These are phyloP conservation scores for Colletotrichum incanum DNA, from an alignment of 2,329 filamentous ascomycete species.

Conservation along the genomic window DNA sequence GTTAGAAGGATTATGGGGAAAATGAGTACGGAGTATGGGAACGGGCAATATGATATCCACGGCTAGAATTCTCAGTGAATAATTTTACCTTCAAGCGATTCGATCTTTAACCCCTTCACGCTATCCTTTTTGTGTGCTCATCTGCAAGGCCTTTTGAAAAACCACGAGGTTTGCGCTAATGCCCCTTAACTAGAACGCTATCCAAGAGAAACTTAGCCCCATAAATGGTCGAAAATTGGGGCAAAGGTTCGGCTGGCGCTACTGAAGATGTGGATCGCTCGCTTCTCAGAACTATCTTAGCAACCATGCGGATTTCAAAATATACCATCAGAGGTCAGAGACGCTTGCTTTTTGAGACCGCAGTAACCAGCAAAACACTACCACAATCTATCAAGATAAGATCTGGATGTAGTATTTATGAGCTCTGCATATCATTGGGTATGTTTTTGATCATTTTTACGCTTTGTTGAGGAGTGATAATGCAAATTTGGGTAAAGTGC, in stretches of 20 bases:
- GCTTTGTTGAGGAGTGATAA: no score
- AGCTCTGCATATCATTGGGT: no score
- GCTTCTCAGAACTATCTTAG: not conserved
- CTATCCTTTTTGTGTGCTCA: not conserved
- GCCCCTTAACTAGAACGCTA: not conserved
- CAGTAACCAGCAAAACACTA: no score
- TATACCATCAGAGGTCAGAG: no score
- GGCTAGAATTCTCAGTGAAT: conserved; percentile 9
- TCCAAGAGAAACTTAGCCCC: no score
- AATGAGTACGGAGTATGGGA: conserved; percentile 31
- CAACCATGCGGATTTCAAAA: no score
- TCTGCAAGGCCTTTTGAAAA: no score
- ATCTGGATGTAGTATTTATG: no score
- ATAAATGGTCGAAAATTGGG: not conserved
- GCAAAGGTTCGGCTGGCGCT: not conserved
- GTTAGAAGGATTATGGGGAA: not conserved
- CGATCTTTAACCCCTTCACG: not conserved
- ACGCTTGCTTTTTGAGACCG: no score
- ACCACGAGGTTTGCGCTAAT: not conserved
- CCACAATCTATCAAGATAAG: no score
- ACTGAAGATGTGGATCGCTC: not conserved
- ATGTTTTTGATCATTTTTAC: no score
- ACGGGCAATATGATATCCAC: conserved; percentile 37
- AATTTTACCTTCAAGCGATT: not conserved
- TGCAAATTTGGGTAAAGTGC: no score